These are phyloP conservation scores for Agapanthus africanus DNA, from an alignment of 106 monocot species.

Conservation along the genomic window DNA sequence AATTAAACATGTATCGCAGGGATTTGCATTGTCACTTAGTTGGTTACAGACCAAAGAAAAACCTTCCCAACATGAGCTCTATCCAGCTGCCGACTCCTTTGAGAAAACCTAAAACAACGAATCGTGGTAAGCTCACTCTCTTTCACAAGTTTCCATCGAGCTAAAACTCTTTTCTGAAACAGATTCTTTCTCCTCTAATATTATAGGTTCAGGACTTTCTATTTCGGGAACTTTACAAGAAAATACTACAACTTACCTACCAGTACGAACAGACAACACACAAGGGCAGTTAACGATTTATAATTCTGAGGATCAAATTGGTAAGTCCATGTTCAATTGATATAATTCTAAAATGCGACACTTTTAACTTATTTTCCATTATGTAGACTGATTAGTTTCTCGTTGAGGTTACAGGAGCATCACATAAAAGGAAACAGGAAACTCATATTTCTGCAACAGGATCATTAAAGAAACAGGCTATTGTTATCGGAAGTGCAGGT, in stretches of 20 bases:
- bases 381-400: not conserved
- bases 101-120: not conserved
- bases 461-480: not conserved
- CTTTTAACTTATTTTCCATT: not conserved
- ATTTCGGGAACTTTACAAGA: no score
- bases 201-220: not conserved
- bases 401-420: slow-evolving; percentile 1
- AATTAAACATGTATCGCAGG: slow-evolving; percentile 9
- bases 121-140: no score
- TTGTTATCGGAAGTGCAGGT: not conserved
- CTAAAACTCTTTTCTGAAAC: no score
- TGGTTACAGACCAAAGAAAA: slow-evolving; percentile 15
- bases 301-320: not conserved
- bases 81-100: not conserved
- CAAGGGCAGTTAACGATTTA: not conserved
- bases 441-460: not conserved
- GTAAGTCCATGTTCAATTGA: not conserved
- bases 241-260: not conserved
- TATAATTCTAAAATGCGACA: not conserved
- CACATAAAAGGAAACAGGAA: slow-evolving; percentile 21
- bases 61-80: not conserved
- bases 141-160: no score
- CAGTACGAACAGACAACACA: not conserved
- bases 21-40: slow-evolving; percentile 34
- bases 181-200: no score